phyloP scores from a whole-genome alignment of 495 filamentous ascomycete genomes.

The Elaphomyces granulatus region DNA sequence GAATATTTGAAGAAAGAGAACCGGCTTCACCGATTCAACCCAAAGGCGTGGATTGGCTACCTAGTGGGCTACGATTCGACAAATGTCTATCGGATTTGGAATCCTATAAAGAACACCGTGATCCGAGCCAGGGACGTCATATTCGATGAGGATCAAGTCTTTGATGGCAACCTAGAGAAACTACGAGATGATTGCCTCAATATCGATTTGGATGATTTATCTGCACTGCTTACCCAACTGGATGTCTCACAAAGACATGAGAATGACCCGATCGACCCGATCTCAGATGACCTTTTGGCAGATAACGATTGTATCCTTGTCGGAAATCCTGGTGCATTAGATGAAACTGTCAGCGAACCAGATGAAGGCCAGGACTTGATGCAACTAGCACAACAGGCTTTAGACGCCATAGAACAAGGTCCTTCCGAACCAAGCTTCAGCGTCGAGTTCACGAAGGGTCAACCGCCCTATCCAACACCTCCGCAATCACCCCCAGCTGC shows the following conservation, averaged over 20 bases:
- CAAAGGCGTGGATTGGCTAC: slow-evolving; percentile 16
- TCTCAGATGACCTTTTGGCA: too few relatives aligned
- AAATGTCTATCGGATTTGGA: slow-evolving; percentile 18
- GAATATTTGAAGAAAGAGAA: slow-evolving; percentile 7
- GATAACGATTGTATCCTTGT: too few relatives aligned
- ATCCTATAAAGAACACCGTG: slow-evolving; percentile 1
- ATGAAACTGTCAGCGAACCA: too few relatives aligned
- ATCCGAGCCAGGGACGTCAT: slow-evolving; percentile 1
- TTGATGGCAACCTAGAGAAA: slow-evolving; percentile 16
- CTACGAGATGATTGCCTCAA: slow-evolving; percentile 12
- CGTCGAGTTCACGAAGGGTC: too few relatives aligned
- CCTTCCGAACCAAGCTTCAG: too few relatives aligned
- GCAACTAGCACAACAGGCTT: too few relatives aligned
- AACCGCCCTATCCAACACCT: slow-evolving; percentile 1
- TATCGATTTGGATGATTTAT: neutral
- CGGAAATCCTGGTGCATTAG: too few relatives aligned
- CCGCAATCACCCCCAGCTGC: neutral
- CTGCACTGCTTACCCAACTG: slow-evolving; percentile 1
- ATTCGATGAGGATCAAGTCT: slow-evolving; percentile 3
- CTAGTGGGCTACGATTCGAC: slow-evolving; percentile 17
- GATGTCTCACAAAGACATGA: too few relatives aligned
- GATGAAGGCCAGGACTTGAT: too few relatives aligned
- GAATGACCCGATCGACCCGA: too few relatives aligned
- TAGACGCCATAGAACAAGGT: too few relatives aligned
- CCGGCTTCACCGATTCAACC: slow-evolving; percentile 7